phyloP scores from a whole-genome alignment of 2,329 filamentous ascomycete species.

The Colletotrichum sp. region DNA sequence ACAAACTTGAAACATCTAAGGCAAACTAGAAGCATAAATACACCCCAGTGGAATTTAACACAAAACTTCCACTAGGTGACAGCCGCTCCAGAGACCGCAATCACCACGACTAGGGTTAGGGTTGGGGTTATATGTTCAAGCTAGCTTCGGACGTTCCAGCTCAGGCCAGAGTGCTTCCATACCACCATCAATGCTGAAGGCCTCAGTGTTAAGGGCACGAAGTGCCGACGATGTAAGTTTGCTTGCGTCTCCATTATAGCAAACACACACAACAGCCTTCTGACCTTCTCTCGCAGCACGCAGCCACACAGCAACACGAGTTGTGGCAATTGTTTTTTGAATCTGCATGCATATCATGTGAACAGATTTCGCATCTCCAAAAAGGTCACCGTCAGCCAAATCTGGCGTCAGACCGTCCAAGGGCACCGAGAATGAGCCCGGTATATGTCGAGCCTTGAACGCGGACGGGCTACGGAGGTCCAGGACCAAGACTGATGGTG shows the following conservation, averaged over 20 bases:
- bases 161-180: not conserved
- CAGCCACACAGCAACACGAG: not conserved
- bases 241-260: constrained; percentile 9
- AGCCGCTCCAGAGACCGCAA: accelerated
- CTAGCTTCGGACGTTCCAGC: not conserved
- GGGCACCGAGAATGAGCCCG: not conserved
- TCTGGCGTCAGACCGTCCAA: not conserved
- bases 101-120: accelerated
- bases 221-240: not conserved
- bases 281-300: not conserved
- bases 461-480: not conserved
- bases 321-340: not conserved
- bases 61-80: not conserved
- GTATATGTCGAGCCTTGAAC: constrained; percentile 7
- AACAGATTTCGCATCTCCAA: constrained; percentile 5
- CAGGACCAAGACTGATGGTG: not conserved
- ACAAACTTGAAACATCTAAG: accelerated
- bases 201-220: not conserved
- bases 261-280: not conserved
- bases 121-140: accelerated
- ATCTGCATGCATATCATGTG: not conserved
- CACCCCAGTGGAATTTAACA: not conserved
- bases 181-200: constrained; percentile 6
- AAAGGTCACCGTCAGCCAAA: constrained; percentile 1
- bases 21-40: not conserved